A percentile compares a stretch with the other conserved stretches of the same genome.
Evolutionary conservation across 179 eudicot species (phyloP).

Genomic region (Nepenthes alata): DNA sequence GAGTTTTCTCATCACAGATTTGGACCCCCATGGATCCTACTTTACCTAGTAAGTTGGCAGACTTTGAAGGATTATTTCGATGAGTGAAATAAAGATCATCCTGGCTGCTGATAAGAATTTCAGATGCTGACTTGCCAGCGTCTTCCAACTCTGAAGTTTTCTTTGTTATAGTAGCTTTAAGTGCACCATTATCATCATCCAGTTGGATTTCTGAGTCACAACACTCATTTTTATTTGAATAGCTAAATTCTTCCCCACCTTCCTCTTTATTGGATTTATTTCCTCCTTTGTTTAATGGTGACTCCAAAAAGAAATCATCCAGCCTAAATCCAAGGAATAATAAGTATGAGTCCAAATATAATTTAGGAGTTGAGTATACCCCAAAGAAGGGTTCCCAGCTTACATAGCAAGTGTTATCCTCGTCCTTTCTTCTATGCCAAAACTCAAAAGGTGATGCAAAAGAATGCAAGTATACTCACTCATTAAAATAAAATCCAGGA

Average conservation of each 20-base stretch:
- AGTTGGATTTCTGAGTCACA: conserved; percentile 18
- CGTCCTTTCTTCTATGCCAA: background rate
- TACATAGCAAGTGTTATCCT: background rate
- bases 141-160: conserved; percentile 20
- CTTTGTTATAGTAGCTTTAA: conserved; percentile 12
- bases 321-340: conserved; percentile 25
- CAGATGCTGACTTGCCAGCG: conserved; percentile 18
- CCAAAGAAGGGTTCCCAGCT: background rate
- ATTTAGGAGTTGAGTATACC: background rate
- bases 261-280: conserved; percentile 19
- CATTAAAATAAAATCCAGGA: conserved; percentile 61
- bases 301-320: conserved; percentile 43
- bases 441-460: conserved; percentile 7
- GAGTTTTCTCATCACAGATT: conserved; percentile 16
- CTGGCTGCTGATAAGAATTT: conserved; percentile 9
- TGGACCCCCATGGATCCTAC: conserved; percentile 14
- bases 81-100: conserved; percentile 15
- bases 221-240: conserved; percentile 9
- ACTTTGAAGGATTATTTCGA: conserved; percentile 16
- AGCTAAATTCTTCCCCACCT: conserved; percentile 18
- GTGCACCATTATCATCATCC: conserved; percentile 15
- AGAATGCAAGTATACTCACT: conserved; percentile 29
- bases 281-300: conserved; percentile 25
- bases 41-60: conserved; percentile 9
- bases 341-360: background rate